Percentiles rank a stretch among this genome's conserved stretches.
These are phyloP conservation scores for Pouteria glomerata DNA, from an alignment of 148 eudicot species.

Conservation along the genomic window DNA sequence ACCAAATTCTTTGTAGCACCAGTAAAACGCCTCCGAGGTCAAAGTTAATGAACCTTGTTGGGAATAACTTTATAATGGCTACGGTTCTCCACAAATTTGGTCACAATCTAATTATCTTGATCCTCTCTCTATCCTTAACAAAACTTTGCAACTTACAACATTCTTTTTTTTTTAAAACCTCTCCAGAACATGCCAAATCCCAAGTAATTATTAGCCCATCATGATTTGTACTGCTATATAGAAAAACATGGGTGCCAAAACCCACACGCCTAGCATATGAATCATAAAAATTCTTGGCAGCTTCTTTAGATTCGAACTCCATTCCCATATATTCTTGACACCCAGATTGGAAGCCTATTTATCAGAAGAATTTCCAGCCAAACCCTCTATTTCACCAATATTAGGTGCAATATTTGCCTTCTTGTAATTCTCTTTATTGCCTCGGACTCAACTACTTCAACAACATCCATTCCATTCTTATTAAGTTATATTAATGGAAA, in stretches of 20 bases:
- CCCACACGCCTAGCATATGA: constrained; percentile 37
- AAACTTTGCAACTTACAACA: constrained; percentile 32
- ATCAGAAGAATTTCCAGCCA: constrained; percentile 13
- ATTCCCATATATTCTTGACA: constrained; percentile 21
- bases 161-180: constrained; percentile 32
- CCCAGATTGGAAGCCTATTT: constrained; percentile 11
- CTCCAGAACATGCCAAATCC: constrained; percentile 39
- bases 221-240: constrained; percentile 27
- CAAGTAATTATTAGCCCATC: constrained; percentile 41
- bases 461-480: constrained; percentile 5
- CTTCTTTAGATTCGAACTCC: constrained; percentile 44
- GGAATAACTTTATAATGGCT: constrained; percentile 33
- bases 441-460: constrained; percentile 17
- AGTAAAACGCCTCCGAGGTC: constrained; percentile 43
- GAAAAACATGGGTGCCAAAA: constrained; percentile 38
- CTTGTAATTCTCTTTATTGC: constrained; percentile 16
- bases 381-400: constrained; percentile 11
- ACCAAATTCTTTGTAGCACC: constrained; percentile 23
- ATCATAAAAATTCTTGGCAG: constrained; percentile 35
- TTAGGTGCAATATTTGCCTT: constrained; percentile 14
- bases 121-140: constrained; percentile 34
- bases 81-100: constrained; percentile 45
- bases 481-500: no score
- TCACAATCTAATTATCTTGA: constrained; percentile 37
- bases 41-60: constrained; percentile 36